Evolutionary conservation across 2,329 filamentous ascomycete genomes (phyloP).

Genomic region (Aureobasidium sp.): DNA sequence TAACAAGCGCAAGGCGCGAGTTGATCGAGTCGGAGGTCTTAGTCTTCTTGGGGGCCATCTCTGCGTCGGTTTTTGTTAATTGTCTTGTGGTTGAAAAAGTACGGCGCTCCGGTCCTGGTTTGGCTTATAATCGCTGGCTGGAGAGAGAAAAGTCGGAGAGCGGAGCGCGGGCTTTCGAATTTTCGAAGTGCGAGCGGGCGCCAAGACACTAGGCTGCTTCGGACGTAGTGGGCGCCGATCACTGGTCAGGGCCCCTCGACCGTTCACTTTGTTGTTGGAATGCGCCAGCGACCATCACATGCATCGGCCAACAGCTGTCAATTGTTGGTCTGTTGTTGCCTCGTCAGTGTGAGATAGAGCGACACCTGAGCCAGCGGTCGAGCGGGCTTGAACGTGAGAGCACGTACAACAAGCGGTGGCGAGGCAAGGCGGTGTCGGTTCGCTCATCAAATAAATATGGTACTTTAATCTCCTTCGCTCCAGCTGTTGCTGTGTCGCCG

Average conservation of each 20-base stretch:
- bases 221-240: not conserved
- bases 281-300: not conserved
- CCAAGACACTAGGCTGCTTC: not conserved
- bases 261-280: conserved; percentile 3
- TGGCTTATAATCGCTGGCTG: conserved; percentile 4
- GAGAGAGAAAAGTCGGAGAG: not conserved
- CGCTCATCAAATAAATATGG: conserved; percentile 6
- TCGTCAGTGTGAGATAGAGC: not conserved
- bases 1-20: conserved; percentile 60
- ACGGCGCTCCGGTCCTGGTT: conserved; percentile 12
- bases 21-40: conserved; percentile 78
- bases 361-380: not conserved
- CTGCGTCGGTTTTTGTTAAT: conserved; percentile 9
- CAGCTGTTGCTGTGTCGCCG: not conserved
- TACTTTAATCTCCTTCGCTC: conserved; percentile 11
- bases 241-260: not conserved
- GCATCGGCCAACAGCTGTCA: not conserved
- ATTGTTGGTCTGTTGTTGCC: not conserved
- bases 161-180: not conserved
- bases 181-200: not conserved
- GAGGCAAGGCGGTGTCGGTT: conserved; percentile 5
- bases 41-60: conserved; percentile 54
- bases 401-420: not conserved
- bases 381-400: not conserved
- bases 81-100: conserved; percentile 3